phyloP scores from a whole-genome alignment of 257 asterid genomes.

The Fraxinus quadrangulata region DNA sequence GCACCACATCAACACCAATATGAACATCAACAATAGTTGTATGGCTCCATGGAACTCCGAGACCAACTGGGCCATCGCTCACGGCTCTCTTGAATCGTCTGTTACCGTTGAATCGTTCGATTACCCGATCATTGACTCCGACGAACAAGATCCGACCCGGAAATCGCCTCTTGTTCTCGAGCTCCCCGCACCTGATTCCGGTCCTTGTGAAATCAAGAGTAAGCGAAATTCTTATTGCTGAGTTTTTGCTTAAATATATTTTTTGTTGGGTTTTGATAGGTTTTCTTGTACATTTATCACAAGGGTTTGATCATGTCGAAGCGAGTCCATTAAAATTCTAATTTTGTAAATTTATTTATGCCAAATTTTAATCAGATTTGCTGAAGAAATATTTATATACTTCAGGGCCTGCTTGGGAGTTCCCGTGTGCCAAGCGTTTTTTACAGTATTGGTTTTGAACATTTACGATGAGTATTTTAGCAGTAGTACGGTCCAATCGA shows the following conservation, averaged over 20 bases:
- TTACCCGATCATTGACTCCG: slow-evolving; percentile 36
- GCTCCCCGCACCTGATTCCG: slow-evolving; percentile 49
- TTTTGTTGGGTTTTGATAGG: neutral
- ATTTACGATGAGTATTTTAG: too few relatives aligned
- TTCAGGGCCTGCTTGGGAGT: neutral
- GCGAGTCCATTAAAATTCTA: slow-evolving; percentile 1
- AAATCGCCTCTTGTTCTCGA: slow-evolving; percentile 53
- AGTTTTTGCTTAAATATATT: neutral
- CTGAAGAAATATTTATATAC: neutral
- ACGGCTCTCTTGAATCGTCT: slow-evolving; percentile 56
- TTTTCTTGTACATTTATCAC: slow-evolving; percentile 16
- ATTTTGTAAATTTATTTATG: neutral
- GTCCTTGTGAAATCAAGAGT: slow-evolving; percentile 82
- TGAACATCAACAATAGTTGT: neutral
- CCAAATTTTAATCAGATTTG: neutral
- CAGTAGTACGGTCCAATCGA: too few relatives aligned
- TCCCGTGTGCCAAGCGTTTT: too few relatives aligned
- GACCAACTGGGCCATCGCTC: slow-evolving; percentile 62
- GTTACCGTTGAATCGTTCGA: slow-evolving; percentile 69
- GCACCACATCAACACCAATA: slow-evolving; percentile 10
- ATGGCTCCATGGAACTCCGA: slow-evolving; percentile 47
- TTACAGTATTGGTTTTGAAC: too few relatives aligned
- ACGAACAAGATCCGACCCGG: slow-evolving; percentile 23
- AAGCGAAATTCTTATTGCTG: slow-evolving; percentile 15
- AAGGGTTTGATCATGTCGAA: slow-evolving; percentile 14